Percentiles rank a stretch among this genome's conserved stretches.
Conservation (phyloP, 208 protist species). For the Trypanosoma theileri region DNA sequence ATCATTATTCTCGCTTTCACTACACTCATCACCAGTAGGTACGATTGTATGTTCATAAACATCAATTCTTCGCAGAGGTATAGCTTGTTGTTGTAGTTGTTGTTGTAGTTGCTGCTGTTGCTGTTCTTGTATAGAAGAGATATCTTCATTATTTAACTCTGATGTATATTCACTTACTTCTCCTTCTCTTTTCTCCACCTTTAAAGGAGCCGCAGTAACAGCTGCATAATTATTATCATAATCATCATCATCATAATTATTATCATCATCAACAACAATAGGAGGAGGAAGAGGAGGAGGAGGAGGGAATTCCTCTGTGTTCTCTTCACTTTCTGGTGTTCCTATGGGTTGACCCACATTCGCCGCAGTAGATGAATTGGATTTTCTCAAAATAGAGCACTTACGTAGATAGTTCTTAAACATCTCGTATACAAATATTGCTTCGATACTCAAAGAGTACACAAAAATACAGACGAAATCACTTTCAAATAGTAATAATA, state of each 20-base stretch:
- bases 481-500: no score
- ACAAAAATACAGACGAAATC: no score
- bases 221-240: background rate
- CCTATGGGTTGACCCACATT: no score
- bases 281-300: background rate
- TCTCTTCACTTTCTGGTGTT: background rate
- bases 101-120: no score
- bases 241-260: background rate
- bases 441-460: no score
- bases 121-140: no score
- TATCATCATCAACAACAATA: background rate
- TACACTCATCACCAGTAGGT: background rate
- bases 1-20: background rate
- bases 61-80: no score
- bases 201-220: background rate
- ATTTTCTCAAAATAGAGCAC: background rate
- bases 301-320: background rate
- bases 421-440: background rate
- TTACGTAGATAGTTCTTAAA: conserved; percentile 2
- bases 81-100: no score
- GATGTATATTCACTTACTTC: background rate
- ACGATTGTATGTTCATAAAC: background rate
- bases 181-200: background rate
- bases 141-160: no score
- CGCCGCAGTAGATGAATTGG: background rate